Evolutionary conservation across 1,284 basidiomycete species (phyloP), one percentile per base, ranked within the genome.

Genomic region (Trichosporon sp.): DNA sequence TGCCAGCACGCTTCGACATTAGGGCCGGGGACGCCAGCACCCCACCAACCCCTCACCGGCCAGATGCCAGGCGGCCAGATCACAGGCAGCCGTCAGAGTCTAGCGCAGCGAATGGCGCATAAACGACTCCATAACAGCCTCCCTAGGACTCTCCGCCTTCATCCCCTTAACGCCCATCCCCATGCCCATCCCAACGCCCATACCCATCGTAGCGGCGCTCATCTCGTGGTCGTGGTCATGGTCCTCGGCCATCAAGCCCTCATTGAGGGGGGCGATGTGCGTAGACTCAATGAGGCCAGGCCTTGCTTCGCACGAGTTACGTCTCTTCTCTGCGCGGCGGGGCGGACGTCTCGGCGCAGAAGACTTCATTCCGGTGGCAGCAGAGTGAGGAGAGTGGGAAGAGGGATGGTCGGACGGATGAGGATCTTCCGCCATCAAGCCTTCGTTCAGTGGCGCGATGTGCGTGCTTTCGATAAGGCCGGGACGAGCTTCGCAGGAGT

Each of bases 391-490:
- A n/a, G n/a, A n/a, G n/a, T n/a, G n/a, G n/a, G n/a, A n/a, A n/a
- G n/a, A n/a, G n/a, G n/a, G n/a, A n/a, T n/a, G n/a, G n/a, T n/a
- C n/a, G n/a, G n/a, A n/a, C n/a, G n/a, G 40, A 5, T 5, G 23
- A 7, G 34, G 58, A 9, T 40, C 27, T 23, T 33, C 33, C 9
- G 54, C 59, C 52, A 65, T 58, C 4, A 68, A 56, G 8, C 64
- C 64, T 56, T 68, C 66, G 62, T 68, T 68, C 19, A 68, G 64
- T 0, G 66, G 66, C 16, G 66, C 66, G 8, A 68, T 33, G 29
- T 68, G 66, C 6, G 66, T 68, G 29, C 52, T 62, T 54, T 65
- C 59, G 40, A 68, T 65, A 2, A 68, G 37, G 8, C 66, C 66
- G 6, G 66, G 66, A 14, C 58, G 57, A 1, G 63, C 64, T 44